Evolutionary conservation across 2,329 filamentous ascomycete species (phyloP).

Genomic region (Rachicladosporium sp.): DNA sequence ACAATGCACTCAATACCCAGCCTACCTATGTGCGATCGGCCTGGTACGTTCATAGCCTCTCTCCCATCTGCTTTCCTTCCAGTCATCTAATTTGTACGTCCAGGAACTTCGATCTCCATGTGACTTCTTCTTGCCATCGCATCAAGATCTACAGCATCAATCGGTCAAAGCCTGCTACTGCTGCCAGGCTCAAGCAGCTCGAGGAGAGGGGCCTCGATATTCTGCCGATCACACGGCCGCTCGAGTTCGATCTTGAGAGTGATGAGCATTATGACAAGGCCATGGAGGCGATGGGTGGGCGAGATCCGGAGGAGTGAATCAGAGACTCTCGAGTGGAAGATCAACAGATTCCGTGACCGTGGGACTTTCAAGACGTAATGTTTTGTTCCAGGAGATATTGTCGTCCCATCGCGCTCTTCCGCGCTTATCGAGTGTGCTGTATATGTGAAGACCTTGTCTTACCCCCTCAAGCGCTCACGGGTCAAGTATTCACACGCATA

Average conservation of each 20-base stretch:
- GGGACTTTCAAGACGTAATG: too few relatives aligned
- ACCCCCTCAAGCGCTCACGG: too few relatives aligned
- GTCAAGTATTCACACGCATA: too few relatives aligned
- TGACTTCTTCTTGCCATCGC: slow-evolving; percentile 50
- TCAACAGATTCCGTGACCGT: neutral
- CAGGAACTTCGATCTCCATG: slow-evolving; percentile 54
- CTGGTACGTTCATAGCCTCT: slow-evolving; percentile 23
- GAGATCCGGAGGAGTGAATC: slow-evolving; percentile 31
- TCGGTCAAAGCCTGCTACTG: slow-evolving; percentile 36
- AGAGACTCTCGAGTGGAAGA: neutral
- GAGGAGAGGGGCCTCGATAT: slow-evolving; percentile 38
- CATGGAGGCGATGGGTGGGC: slow-evolving; percentile 28
- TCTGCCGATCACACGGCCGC: slow-evolving; percentile 42
- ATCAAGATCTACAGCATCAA: slow-evolving; percentile 54
- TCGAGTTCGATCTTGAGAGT: slow-evolving; percentile 37
- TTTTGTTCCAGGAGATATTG: too few relatives aligned
- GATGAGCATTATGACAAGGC: slow-evolving; percentile 37
- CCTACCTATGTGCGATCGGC: slow-evolving; percentile 31
- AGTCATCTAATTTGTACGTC: slow-evolving; percentile 6
- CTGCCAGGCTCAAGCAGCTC: slow-evolving; percentile 38
- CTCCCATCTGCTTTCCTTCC: neutral
- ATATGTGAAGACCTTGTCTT: too few relatives aligned
- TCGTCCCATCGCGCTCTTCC: too few relatives aligned
- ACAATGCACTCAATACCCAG: slow-evolving; percentile 35
- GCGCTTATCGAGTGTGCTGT: too few relatives aligned